Percentiles rank a stretch among this genome's conserved stretches.
Evolutionary conservation across 2,329 filamentous ascomycete species (phyloP).

Genomic region (Tolypocladium inflatum): DNA sequence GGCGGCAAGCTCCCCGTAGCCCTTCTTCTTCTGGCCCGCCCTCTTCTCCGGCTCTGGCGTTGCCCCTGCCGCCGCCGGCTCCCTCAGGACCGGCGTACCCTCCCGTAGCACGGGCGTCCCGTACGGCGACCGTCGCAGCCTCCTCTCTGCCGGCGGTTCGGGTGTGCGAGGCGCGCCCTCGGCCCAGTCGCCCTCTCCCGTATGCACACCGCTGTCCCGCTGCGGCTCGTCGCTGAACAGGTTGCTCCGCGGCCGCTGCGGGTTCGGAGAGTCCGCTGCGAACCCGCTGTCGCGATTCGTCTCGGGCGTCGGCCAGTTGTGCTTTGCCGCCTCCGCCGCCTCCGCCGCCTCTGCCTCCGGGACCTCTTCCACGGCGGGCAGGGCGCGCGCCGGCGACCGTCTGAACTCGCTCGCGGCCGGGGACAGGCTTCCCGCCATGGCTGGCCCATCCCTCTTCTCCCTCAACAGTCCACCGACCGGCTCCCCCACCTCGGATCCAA

Average conservation of each 20-base stretch:
- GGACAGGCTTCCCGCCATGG: slow-evolving; percentile 10
- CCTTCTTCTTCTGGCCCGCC: slow-evolving; percentile 13
- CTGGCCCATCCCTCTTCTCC: slow-evolving; percentile 17
- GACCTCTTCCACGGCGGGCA: slow-evolving; percentile 43
- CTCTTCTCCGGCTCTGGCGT: slow-evolving; percentile 38
- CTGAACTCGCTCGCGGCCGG: slow-evolving; percentile 27
- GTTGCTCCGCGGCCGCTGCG: slow-evolving; percentile 25
- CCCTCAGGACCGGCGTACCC: slow-evolving; percentile 28
- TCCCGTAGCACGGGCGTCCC: slow-evolving; percentile 30
- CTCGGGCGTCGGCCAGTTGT: slow-evolving; percentile 19
- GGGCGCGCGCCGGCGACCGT: slow-evolving; percentile 30
- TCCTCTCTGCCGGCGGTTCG: slow-evolving; percentile 16
- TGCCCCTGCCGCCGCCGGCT: slow-evolving; percentile 22
- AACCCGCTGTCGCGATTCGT: slow-evolving; percentile 25
- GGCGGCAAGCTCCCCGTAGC: slow-evolving; percentile 16
- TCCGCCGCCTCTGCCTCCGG: slow-evolving; percentile 33
- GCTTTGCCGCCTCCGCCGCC: slow-evolving; percentile 16
- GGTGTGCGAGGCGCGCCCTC: slow-evolving; percentile 21
- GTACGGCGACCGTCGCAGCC: slow-evolving; percentile 20
- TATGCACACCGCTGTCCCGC: slow-evolving; percentile 48
- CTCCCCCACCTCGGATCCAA: slow-evolving; percentile 20
- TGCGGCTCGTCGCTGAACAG: slow-evolving; percentile 23
- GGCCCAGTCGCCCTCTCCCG: slow-evolving; percentile 40
- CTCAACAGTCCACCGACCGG: slow-evolving; percentile 18
- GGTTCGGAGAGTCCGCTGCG: slow-evolving; percentile 31